Conservation (phyloP, 1,139 yeast species). For the Geotrichum phurueaensis region DNA sequence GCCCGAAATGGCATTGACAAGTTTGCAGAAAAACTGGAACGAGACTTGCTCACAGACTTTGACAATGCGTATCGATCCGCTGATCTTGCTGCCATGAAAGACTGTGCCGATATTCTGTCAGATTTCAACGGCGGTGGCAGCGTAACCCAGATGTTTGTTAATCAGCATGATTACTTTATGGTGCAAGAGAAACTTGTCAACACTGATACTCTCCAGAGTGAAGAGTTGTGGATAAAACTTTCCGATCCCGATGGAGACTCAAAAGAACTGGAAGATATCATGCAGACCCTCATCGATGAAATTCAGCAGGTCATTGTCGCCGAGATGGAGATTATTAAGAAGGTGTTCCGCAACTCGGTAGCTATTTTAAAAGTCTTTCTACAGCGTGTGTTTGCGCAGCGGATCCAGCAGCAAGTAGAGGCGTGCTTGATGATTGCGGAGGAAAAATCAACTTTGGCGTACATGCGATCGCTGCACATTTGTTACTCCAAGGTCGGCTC, state of each 20-base stretch:
- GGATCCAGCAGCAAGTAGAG: conserved; percentile 60
- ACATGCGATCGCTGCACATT: conserved; percentile 67
- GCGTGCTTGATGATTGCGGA: conserved; percentile 59
- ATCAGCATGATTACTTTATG: conserved; percentile 67
- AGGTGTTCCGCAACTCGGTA: conserved; percentile 64
- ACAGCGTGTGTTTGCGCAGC: conserved; percentile 73
- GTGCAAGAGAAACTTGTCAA: conserved; percentile 44
- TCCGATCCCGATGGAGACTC: conserved; percentile 43
- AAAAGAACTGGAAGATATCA: conserved; percentile 38
- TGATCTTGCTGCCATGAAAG: conserved; percentile 67
- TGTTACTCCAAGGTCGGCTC: conserved; percentile 57
- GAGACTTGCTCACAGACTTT: conserved; percentile 41
- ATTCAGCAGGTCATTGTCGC: conserved; percentile 48
- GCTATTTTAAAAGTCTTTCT: conserved; percentile 65
- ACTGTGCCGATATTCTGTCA: conserved; percentile 68
- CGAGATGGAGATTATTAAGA: conserved; percentile 67
- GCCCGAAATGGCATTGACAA: conserved; percentile 52
- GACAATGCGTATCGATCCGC: conserved; percentile 44
- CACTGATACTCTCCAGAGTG: conserved; percentile 34
- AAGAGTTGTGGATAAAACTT: conserved; percentile 44
- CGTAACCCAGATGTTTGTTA: conserved; percentile 77
- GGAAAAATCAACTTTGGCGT: conserved; percentile 62
- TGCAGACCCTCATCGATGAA: conserved; percentile 40
- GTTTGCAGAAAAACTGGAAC: conserved; percentile 73
- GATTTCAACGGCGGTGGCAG: conserved; percentile 82